Base-by-base conservation (phyloP, 1,284 basidiomycete species). In the Cryptococcus sp. region DNA sequence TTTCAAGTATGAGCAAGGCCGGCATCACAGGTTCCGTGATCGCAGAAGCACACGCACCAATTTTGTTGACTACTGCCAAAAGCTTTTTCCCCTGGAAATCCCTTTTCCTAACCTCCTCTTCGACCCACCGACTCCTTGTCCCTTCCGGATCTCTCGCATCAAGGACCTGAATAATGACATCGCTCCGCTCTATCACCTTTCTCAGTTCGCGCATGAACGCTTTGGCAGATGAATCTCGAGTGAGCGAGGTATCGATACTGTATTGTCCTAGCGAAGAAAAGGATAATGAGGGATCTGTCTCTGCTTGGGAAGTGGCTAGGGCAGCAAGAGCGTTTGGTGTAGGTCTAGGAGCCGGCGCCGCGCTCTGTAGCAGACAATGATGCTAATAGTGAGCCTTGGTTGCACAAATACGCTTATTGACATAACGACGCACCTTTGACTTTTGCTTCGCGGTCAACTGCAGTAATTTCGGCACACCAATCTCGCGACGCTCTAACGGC, bases 141-240 rank as follows among this genome's bases (percentile, higher is more conserved):
- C 93, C 93, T 63, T 94, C 88, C 1, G 92, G 93, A 80, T 96
- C 93, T 47, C 93, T 81, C 1, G 93, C 93, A 77, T 97, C 93
- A 7, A 96, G 81, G 17, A 80, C 80, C 74, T 83, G 78, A 64
- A 98, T 84, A 53, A 99, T 80, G 29, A 99, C 91, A 75, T 99
- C 95, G 58, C 89, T 88, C 66, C 93, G 84, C 66, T 96, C 92
- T 57, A 99, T 88, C 47, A 99, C 94, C 79, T 92, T 94, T 77
- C 93, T 86, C 38, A 99, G 80, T 16, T 81, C 79, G 83, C 83
- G 55, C 86, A 87, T 61, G 89, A 82, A 78, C 85, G 89, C 76
- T 87, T 86, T 70, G 81, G 84, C 59, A 82, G 85, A 62, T 16
- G 76, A 76, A 63, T 81, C 79, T 38, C 74, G 67, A 16, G 71